Evolutionary conservation across 371 early-diverging fungal species (phyloP).

Genomic region (Parasitella parasitica): DNA sequence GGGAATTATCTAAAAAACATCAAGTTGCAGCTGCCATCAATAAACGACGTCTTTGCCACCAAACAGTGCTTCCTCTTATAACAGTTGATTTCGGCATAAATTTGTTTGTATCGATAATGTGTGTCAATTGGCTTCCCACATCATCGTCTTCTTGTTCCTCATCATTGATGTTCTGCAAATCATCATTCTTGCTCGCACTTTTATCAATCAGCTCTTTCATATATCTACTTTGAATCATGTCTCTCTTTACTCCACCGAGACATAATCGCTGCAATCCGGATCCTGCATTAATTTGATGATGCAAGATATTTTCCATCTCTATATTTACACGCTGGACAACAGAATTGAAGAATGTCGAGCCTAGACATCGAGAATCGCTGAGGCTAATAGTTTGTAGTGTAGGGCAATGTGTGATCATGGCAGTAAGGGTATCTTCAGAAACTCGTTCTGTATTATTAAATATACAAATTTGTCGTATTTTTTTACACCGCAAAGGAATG

Average conservation of each 20-base stretch:
- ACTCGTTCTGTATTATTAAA: slow-evolving; percentile 37
- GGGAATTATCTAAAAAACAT: background rate
- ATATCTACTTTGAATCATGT: slow-evolving; percentile 26
- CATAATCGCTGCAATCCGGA: slow-evolving; percentile 38
- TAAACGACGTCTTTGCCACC: slow-evolving; percentile 44
- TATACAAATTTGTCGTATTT: slow-evolving; percentile 33
- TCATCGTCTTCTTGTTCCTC: slow-evolving; percentile 1
- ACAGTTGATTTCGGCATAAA: slow-evolving; percentile 39
- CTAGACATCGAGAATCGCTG: slow-evolving; percentile 44
- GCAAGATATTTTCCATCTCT: slow-evolving; percentile 25
- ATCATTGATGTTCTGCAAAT: slow-evolving; percentile 14
- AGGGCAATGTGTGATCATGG: slow-evolving; percentile 32
- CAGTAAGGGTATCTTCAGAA: slow-evolving; percentile 35
- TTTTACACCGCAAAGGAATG: slow-evolving; percentile 32
- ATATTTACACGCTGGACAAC: slow-evolving; percentile 34
- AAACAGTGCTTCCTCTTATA: slow-evolving; percentile 42
- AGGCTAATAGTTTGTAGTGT: slow-evolving; percentile 31
- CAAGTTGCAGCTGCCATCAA: background rate
- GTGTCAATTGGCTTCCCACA: slow-evolving; percentile 14
- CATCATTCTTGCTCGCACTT: slow-evolving; percentile 36
- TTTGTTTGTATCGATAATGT: slow-evolving; percentile 17
- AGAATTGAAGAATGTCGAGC: slow-evolving; percentile 32
- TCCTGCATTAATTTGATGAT: background rate
- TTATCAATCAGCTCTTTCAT: slow-evolving; percentile 27
- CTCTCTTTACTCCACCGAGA: slow-evolving; percentile 37